These are phyloP conservation scores for Scheffersomyces stipitis DNA, from an alignment of 805 yeast genomes.

Conservation along the genomic window DNA sequence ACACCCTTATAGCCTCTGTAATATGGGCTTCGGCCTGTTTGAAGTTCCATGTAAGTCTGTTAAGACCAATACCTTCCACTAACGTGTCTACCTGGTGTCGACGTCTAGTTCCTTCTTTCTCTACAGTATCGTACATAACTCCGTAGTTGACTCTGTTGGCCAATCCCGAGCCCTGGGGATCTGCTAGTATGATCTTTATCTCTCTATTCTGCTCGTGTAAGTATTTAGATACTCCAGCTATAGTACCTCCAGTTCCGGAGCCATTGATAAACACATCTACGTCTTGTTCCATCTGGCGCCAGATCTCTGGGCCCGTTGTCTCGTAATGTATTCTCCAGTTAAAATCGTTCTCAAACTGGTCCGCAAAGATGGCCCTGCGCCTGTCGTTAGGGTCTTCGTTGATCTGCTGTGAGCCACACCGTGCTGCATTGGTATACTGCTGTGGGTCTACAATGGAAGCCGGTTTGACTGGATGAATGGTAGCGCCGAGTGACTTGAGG, in stretches of 20 bases:
- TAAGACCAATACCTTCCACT: constrained; percentile 91
- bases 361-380: constrained; percentile 78
- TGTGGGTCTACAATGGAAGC: constrained; percentile 93
- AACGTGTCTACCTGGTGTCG: constrained; percentile 96
- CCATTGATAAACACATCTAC: constrained; percentile 84
- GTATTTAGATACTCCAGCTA: constrained; percentile 24
- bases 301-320: constrained; percentile 94
- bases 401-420: constrained; percentile 57
- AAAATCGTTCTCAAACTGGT: constrained; percentile 90
- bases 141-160: constrained; percentile 83
- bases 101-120: constrained; percentile 89
- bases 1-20: constrained; percentile 77
- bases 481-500: constrained; percentile 75
- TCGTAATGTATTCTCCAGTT: constrained; percentile 84
- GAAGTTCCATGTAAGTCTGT: constrained; percentile 82
- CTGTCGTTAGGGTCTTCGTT: constrained; percentile 36
- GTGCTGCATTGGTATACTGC: constrained; percentile 90
- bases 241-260: constrained; percentile 78
- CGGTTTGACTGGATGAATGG: constrained; percentile 81
- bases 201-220: constrained; percentile 45
- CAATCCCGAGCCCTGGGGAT: constrained; percentile 95
- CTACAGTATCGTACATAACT: constrained; percentile 89
- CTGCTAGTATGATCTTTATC: constrained; percentile 69
- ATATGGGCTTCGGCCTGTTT: constrained; percentile 64
- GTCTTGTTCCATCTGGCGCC: constrained; percentile 54